Evolutionary conservation across 768 basidiomycete genomes (phyloP).

Genomic region (Boletus bicolor): DNA sequence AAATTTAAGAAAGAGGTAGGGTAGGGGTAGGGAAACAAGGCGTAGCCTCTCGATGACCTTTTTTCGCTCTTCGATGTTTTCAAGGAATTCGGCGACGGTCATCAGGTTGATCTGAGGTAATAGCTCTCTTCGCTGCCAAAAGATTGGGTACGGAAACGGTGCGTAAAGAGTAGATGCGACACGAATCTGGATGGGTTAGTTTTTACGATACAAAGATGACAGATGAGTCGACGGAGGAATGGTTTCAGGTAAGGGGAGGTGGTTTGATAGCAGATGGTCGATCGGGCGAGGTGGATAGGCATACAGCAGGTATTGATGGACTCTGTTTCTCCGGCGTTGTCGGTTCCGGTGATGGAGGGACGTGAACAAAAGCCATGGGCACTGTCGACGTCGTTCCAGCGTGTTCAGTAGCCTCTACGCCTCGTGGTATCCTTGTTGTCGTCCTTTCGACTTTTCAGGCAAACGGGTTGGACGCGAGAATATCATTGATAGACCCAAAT

Average conservation of each 20-base stretch:
- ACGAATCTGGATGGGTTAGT: slow-evolving; percentile 43
- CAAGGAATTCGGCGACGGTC: slow-evolving; percentile 94
- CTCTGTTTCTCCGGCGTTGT: no score
- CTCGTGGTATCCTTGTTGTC: background rate
- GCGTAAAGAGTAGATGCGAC: no score
- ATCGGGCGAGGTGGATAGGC: slow-evolving; percentile 2
- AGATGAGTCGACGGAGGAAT: slow-evolving; percentile 36
- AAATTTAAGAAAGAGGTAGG: no score
- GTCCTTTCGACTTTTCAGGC: slow-evolving; percentile 61
- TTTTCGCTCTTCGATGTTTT: slow-evolving; percentile 81
- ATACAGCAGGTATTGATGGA: no score
- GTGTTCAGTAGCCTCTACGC: background rate
- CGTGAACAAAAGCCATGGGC: no score
- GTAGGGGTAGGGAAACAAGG: background rate
- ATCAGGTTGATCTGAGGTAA: slow-evolving; percentile 79
- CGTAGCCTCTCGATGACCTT: slow-evolving; percentile 51
- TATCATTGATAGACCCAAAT: slow-evolving; percentile 26
- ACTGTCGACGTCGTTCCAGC: no score
- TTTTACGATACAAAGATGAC: slow-evolving; percentile 28
- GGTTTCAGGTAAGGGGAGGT: slow-evolving; percentile 12
- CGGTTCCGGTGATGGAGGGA: no score
- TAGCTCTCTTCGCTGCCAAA: slow-evolving; percentile 75
- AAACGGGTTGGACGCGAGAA: slow-evolving; percentile 54
- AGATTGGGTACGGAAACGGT: slow-evolving; percentile 23
- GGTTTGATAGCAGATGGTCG: background rate